Evolutionary conservation across 805 yeast species (phyloP), one percentile per base, ranked within the genome.

Genomic region (Candida tammaniensis): DNA sequence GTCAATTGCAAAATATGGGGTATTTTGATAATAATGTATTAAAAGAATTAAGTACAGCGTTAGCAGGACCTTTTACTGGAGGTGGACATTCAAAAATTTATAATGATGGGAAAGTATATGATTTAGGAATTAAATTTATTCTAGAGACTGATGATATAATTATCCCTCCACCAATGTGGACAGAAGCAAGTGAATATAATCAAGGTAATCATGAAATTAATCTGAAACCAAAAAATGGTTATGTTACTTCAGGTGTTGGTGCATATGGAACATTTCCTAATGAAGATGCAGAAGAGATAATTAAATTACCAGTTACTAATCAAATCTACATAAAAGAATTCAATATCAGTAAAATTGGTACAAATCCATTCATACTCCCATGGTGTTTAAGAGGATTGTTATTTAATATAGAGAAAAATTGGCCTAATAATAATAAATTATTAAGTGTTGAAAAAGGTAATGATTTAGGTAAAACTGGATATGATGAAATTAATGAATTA

Each of bases 71-170:
- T 1, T 64, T 93, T 34, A 91, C 96, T 0, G 96, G 97, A 3
- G 89, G 93, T 6, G 98, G 98, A 0, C 98, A 91, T 55, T 88
- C 97, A 0, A 82, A 75, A 43, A 79, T 93, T 17, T 91, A 91
- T 57, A 83, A 85, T 48, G 95, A 86, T 44, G 77, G 80, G 4
- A 75, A 80, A 36, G 98, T 93, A 1, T 91, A 91, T 54, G 86
- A 80, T 44, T 54, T 86, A 41, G 96, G 93, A 0, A 50, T 89
- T 26, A 72, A 79, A 39, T 82, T 84, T 52, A 75, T 86, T 1
- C 58, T 89, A 15, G 88, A 84, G 47, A 86, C 97, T 0, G 75
- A 80, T 13, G 80, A 79, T 44, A 54, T 80, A 13, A 59, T 70
- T 9, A 57, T 63, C 25, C 65, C 74, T n/a, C 54, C 46, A 19